phyloP scores from a whole-genome alignment of 148 eudicot species.

The Diospyros lotus region DNA sequence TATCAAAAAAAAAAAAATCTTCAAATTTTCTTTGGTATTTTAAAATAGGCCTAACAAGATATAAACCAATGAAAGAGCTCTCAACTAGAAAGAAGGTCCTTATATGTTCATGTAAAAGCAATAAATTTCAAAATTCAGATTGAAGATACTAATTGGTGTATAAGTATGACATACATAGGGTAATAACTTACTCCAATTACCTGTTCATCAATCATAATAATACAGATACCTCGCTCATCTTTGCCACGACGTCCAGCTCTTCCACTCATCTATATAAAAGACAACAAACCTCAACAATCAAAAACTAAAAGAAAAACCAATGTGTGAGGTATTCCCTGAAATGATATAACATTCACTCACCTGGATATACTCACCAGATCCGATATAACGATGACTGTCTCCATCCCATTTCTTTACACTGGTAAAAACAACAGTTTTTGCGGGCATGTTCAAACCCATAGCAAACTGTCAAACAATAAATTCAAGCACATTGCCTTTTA shows the following conservation, averaged over 20 bases:
- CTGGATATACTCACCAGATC: constrained; percentile 99
- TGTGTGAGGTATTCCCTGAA: neutral
- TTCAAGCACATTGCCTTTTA: neutral
- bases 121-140: neutral
- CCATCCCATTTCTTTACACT: constrained; percentile 96
- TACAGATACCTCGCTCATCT: constrained; percentile 98
- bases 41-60: neutral
- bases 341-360: constrained; percentile 44
- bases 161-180: neutral
- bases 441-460: constrained; percentile 99
- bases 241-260: constrained; percentile 99
- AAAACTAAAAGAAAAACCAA: constrained; percentile 7
- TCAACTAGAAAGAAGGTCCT: neutral
- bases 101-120: neutral
- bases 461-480: constrained; percentile 68
- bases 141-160: neutral
- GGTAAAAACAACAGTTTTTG: constrained; percentile 98
- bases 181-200: constrained; percentile 23
- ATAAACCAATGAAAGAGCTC: neutral
- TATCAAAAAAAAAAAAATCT: too few species aligned
- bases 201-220: constrained; percentile 97
- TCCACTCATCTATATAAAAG: constrained; percentile 78
- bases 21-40: too few species aligned
- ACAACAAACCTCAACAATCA: constrained; percentile 9
- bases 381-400: constrained; percentile 89